Conservation (phyloP, 768 basidiomycete genomes). For the Hypholoma fasciculare region DNA sequence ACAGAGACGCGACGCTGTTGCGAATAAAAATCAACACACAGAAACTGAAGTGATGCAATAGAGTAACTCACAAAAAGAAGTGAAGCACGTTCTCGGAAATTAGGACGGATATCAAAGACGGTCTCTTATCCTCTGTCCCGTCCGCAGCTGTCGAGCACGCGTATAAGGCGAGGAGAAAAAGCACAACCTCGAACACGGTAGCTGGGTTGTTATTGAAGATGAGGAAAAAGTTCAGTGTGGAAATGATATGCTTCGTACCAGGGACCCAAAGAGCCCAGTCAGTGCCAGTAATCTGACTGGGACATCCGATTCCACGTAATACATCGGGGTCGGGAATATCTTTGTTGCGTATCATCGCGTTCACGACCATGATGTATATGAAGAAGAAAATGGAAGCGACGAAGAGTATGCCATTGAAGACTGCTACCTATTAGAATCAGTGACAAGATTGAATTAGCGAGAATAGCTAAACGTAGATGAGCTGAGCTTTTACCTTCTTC, state of each 20-base stretch:
- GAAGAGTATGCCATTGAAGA: slow-evolving; percentile 40
- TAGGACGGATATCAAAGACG: slow-evolving; percentile 33
- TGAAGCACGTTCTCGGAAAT: slow-evolving; percentile 46
- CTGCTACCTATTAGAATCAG: slow-evolving; percentile 27
- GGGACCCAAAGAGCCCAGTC: slow-evolving; percentile 49
- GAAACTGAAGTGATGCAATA: too few species aligned
- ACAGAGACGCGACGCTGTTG: slow-evolving; percentile 33
- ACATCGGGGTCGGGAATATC: slow-evolving; percentile 36
- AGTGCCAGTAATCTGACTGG: slow-evolving; percentile 37
- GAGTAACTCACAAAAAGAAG: slow-evolving; percentile 37
- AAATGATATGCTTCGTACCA: slow-evolving; percentile 24
- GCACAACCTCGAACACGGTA: slow-evolving; percentile 39
- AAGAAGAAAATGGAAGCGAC: slow-evolving; percentile 40
- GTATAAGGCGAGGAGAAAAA: slow-evolving; percentile 40
- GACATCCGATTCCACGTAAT: slow-evolving; percentile 42
- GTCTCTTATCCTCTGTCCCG: slow-evolving; percentile 20
- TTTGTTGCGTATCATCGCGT: slow-evolving; percentile 32
- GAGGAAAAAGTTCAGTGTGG: neutral
- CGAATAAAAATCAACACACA: neutral
- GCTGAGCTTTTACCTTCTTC: slow-evolving; percentile 27
- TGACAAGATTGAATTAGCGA: neutral
- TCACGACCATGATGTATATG: slow-evolving; percentile 39
- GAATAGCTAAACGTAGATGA: neutral
- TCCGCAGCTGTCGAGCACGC: slow-evolving; percentile 26
- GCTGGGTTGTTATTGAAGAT: slow-evolving; percentile 21